A percentile compares a stretch with the other conserved stretches of the same genome.
Evolutionary conservation across 2,329 filamentous ascomycete genomes (phyloP).

Genomic region (Colletotrichum tropicale): DNA sequence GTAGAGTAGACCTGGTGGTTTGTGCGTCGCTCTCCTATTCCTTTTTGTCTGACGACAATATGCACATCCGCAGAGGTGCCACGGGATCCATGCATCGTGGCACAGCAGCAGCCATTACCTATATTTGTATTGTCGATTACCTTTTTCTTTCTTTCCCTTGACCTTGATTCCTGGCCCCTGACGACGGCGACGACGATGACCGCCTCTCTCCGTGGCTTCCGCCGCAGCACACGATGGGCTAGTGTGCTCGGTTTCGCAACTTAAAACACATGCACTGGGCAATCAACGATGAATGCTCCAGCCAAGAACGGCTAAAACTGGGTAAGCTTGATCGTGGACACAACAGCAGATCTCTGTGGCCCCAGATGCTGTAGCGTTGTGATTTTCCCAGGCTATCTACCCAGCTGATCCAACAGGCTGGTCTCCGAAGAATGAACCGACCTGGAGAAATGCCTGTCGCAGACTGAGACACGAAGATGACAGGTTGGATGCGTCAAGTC

Average conservation of each 20-base stretch:
- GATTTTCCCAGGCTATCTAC: neutral
- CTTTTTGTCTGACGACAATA: neutral
- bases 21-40: neutral
- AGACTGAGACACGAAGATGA: neutral
- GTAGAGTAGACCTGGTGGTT: neutral
- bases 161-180: neutral
- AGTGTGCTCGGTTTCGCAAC: neutral
- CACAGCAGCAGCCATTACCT: neutral
- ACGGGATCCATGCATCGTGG: neutral
- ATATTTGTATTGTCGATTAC: neutral
- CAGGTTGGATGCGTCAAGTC: neutral
- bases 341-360: neutral
- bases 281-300: neutral
- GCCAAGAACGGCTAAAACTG: neutral
- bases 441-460: neutral
- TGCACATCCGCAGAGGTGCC: neutral
- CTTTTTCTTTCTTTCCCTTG: neutral
- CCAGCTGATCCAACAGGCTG: neutral
- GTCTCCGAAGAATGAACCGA: neutral
- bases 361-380: neutral
- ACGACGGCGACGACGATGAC: neutral
- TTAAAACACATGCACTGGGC: neutral
- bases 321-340: neutral
- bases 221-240: neutral
- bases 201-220: neutral